Percentiles rank a stretch among this genome's conserved stretches.
These are phyloP conservation scores for Monosporascus ibericus DNA, from an alignment of 2,329 filamentous ascomycete genomes.

Conservation along the genomic window DNA sequence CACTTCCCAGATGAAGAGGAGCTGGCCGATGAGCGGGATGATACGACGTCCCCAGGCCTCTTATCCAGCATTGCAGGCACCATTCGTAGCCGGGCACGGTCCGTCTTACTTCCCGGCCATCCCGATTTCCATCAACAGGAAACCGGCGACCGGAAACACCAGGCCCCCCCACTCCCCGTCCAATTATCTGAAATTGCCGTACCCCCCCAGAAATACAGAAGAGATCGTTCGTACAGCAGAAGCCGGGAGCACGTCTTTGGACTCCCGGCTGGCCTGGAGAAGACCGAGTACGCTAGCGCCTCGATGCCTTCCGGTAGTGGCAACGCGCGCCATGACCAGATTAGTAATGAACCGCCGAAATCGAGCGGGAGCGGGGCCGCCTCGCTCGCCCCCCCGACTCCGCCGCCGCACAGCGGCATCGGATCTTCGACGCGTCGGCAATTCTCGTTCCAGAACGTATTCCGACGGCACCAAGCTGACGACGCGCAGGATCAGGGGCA, in stretches of 20 bases:
- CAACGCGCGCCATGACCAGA: constrained; percentile 41
- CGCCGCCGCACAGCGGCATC: constrained; percentile 46
- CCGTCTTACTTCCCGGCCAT: constrained; percentile 32
- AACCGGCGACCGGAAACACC: constrained; percentile 31
- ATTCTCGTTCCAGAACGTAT: constrained; percentile 89
- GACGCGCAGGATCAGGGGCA: constrained; percentile 21
- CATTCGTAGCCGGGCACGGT: constrained; percentile 41
- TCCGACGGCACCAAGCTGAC: constrained; percentile 48
- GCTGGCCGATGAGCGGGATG: constrained; percentile 45
- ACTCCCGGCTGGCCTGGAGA: constrained; percentile 35
- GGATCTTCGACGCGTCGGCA: constrained; percentile 58
- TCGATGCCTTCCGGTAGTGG: constrained; percentile 36
- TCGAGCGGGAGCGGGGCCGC: constrained; percentile 32
- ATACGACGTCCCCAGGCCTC: constrained; percentile 39
- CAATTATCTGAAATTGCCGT: constrained; percentile 57
- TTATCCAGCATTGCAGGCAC: constrained; percentile 53
- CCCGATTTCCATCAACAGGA: constrained; percentile 34
- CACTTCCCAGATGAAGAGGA: constrained; percentile 67
- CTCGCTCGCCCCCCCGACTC: constrained; percentile 49
- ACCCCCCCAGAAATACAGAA: constrained; percentile 36
- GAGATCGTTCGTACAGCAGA: constrained; percentile 32
- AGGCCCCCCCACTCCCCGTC: constrained; percentile 55
- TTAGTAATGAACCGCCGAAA: constrained; percentile 31
- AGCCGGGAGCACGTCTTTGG: constrained; percentile 44
- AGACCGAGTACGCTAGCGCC: constrained; percentile 45